Evolutionary conservation across 208 protist species (phyloP).

Genomic region (Balamuthia mandrillaris): DNA sequence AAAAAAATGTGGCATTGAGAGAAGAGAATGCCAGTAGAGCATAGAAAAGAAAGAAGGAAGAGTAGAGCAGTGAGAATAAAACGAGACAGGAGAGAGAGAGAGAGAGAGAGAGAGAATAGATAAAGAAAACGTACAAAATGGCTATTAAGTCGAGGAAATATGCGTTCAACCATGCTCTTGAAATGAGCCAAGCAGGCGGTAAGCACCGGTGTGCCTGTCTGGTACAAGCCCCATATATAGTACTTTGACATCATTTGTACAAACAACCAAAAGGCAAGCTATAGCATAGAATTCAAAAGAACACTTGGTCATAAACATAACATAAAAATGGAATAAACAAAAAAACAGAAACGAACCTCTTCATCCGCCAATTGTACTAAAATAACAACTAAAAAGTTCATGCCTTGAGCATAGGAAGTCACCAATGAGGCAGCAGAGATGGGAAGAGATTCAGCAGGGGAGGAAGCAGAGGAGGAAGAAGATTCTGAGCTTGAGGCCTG

Average conservation of each 20-base stretch:
- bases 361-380: not conserved
- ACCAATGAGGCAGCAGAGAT: constrained; percentile 20
- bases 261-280: constrained; percentile 39
- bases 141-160: not conserved
- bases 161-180: constrained; percentile 21
- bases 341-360: not conserved
- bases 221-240: constrained; percentile 13
- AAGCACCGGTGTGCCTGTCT: constrained; percentile 13
- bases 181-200: not conserved
- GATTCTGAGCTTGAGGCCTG: no score
- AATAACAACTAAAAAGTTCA: constrained; percentile 9
- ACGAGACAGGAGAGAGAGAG: no score
- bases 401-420: constrained; percentile 15
- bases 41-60: no score
- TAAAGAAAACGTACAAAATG: constrained; percentile 4
- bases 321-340: not conserved
- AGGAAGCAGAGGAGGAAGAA: no score
- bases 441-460: no score
- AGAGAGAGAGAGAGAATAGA: no score
- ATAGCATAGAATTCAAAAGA: not conserved
- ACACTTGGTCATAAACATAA: no score
- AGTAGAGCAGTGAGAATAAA: no score
- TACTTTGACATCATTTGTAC: constrained; percentile 25
- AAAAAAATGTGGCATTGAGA: no score
- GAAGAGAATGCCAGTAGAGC: no score